Conservation (phyloP, 2,329 filamentous ascomycete species). For the Sordariomycetes sp. region DNA sequence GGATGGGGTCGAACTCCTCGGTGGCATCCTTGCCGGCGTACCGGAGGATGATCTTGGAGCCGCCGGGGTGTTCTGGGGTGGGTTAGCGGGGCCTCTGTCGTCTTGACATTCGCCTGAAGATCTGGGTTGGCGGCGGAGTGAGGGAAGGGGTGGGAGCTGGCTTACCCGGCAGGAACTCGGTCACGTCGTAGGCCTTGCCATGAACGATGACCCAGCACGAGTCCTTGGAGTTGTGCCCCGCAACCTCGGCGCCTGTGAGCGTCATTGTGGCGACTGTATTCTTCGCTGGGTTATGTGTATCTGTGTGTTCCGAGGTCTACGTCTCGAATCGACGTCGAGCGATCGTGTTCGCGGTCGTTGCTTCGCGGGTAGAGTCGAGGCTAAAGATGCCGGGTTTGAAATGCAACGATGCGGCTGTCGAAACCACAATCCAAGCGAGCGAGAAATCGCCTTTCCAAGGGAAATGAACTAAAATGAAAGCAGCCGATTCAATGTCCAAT, state of each 20-base stretch:
- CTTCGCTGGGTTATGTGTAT: background rate
- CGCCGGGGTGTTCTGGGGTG: constrained; percentile 68
- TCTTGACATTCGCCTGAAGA: background rate
- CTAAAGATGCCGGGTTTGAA: no score
- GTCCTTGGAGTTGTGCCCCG: constrained; percentile 64
- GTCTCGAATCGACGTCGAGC: background rate
- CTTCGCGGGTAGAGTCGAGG: no score
- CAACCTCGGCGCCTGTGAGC: constrained; percentile 38
- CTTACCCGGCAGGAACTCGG: constrained; percentile 67
- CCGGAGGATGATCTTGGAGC: constrained; percentile 86
- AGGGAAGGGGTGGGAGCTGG: background rate
- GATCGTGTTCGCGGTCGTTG: background rate
- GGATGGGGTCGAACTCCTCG: constrained; percentile 80
- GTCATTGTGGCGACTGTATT: constrained; percentile 17
- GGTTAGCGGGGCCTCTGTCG: background rate
- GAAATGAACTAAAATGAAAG: no score
- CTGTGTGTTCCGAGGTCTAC: background rate
- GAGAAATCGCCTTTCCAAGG: no score
- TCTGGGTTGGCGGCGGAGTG: background rate
- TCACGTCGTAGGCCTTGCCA: constrained; percentile 79
- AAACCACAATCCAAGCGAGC: no score
- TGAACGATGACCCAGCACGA: constrained; percentile 91
- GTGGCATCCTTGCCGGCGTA: constrained; percentile 94
- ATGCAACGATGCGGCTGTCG: no score
- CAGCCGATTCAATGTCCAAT: no score